A percentile compares a stretch with the other conserved stretches of the same genome.
Evolutionary conservation across 495 filamentous ascomycete species (phyloP).

Genomic region (Trichoderma asperelloides): DNA sequence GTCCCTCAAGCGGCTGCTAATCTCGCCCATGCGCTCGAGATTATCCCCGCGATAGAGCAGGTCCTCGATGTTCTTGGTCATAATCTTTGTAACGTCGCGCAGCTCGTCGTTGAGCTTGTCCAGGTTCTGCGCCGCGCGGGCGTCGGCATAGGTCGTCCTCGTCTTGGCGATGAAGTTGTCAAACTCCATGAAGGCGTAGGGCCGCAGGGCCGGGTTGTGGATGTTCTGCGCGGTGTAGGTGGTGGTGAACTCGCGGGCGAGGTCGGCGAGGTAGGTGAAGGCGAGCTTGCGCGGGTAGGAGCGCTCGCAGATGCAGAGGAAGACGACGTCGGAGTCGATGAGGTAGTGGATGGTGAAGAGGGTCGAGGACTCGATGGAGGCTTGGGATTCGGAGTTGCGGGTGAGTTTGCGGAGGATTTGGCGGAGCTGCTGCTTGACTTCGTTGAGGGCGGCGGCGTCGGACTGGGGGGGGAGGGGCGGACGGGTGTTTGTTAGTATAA

Average conservation of each 20-base stretch:
- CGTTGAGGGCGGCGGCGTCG: conserved; percentile 60
- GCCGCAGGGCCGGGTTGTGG: conserved; percentile 63
- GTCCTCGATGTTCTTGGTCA: conserved; percentile 99
- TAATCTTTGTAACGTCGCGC: conserved; percentile 94
- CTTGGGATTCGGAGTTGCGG: conserved; percentile 81
- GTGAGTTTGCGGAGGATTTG: conserved; percentile 79
- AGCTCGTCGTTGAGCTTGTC: conserved; percentile 91
- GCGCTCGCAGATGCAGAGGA: conserved; percentile 84
- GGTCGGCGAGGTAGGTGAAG: conserved; percentile 95
- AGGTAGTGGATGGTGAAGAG: conserved; percentile 86
- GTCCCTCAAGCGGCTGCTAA: conserved; percentile 75
- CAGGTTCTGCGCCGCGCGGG: conserved; percentile 76
- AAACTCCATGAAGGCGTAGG: conserved; percentile 95
- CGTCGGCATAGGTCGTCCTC: conserved; percentile 90
- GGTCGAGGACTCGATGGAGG: conserved; percentile 70
- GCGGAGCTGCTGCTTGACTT: conserved; percentile 86
- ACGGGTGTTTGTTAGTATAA: conserved; percentile 25
- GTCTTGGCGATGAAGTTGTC: conserved; percentile 93
- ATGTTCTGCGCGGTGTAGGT: conserved; percentile 69
- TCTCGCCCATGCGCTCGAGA: conserved; percentile 93
- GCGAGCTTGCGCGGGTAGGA: conserved; percentile 97
- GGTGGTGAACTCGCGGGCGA: conserved; percentile 81
- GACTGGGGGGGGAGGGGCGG: conserved; percentile 24
- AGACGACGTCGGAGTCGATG: conserved; percentile 72
- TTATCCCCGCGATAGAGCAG: conserved; percentile 90